Conservation (phyloP, 345 rosid species). For the Lenwebbia sp. region DNA sequence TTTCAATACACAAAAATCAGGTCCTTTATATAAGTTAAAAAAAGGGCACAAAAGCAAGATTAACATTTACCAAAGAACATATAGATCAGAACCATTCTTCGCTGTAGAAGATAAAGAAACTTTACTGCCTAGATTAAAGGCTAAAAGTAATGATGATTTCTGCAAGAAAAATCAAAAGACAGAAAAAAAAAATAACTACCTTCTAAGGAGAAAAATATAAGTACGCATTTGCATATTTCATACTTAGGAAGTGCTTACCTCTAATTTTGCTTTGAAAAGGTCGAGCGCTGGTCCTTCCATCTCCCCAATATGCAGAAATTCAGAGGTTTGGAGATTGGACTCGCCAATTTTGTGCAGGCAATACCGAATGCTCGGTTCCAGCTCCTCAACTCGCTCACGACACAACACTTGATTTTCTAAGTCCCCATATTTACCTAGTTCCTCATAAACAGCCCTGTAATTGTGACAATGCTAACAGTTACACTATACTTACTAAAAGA, state of each 20-base stretch:
- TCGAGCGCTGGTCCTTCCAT: constrained; percentile 98
- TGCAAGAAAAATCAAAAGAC: neutral
- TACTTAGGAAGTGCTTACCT: constrained; percentile 29
- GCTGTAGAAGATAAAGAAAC: neutral
- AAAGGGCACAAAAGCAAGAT: neutral
- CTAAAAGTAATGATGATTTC: neutral
- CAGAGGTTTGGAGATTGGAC: constrained; percentile 84
- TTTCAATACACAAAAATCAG: neutral
- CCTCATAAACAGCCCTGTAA: constrained; percentile 90
- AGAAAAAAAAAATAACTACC: neutral
- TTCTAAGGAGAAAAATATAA: neutral
- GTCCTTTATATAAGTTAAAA: neutral
- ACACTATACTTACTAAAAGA: neutral
- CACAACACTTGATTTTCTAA: constrained; percentile 92
- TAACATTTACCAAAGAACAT: neutral
- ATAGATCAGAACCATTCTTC: neutral
- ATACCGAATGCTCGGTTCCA: constrained; percentile 87
- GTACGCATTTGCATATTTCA: neutral
- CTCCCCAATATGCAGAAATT: constrained; percentile 85
- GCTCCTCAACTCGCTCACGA: constrained; percentile 94
- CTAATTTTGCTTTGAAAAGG: constrained; percentile 90
- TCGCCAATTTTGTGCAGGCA: constrained; percentile 92
- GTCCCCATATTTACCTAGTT: constrained; percentile 97
- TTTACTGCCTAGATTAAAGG: neutral
- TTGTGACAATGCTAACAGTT: neutral